Evolutionary conservation across 768 basidiomycete species (phyloP).

Genomic region (Lentinula guzmanii): DNA sequence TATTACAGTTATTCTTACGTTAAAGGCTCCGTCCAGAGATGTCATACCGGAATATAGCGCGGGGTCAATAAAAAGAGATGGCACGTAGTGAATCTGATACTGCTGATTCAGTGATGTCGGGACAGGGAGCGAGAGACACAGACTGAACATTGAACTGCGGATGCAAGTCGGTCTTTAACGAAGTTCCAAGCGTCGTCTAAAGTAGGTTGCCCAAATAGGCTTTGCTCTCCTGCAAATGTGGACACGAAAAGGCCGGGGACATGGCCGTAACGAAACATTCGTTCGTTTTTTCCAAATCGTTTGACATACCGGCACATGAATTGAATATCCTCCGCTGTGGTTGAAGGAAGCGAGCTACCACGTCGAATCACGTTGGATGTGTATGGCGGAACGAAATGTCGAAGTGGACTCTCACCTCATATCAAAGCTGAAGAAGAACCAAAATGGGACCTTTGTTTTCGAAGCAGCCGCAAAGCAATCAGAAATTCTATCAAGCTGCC

Average conservation of each 20-base stretch:
- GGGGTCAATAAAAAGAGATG: constrained; percentile 44
- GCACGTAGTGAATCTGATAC: constrained; percentile 39
- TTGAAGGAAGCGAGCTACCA: constrained; percentile 13
- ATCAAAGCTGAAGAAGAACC: constrained; percentile 31
- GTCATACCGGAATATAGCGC: constrained; percentile 27
- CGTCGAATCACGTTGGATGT: neutral
- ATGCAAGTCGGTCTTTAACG: constrained; percentile 10
- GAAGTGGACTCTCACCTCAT: constrained; percentile 18
- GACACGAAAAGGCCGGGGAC: constrained; percentile 30
- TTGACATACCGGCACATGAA: constrained; percentile 27
- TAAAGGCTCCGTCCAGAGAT: constrained; percentile 42
- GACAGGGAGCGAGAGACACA: constrained; percentile 15
- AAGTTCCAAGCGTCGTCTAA: constrained; percentile 30
- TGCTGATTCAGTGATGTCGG: neutral
- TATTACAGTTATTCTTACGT: constrained; percentile 19
- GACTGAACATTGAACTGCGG: constrained; percentile 7
- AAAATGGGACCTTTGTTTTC: constrained; percentile 19
- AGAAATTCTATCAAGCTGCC: constrained; percentile 27
- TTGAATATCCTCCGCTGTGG: constrained; percentile 15
- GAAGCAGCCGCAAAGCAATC: constrained; percentile 33
- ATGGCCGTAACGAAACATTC: constrained; percentile 30
- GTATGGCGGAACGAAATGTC: constrained; percentile 13
- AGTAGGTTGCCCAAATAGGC: constrained; percentile 34
- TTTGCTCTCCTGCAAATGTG: constrained; percentile 42
- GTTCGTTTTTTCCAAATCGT: constrained; percentile 29